These are phyloP conservation scores for Smallanthus sonchifolius DNA, from an alignment of 129 eudicot species.

Conservation along the genomic window DNA sequence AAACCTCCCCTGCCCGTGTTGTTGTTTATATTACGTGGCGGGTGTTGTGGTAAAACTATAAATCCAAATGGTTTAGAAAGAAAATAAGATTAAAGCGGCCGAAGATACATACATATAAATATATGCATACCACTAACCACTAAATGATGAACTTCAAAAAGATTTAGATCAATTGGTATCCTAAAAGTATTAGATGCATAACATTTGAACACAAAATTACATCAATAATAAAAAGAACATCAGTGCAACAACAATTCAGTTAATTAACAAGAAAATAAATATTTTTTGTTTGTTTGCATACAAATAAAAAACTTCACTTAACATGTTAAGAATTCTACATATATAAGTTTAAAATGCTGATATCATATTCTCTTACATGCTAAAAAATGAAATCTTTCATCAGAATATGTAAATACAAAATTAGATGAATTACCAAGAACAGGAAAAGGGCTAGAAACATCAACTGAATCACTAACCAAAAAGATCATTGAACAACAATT, in stretches of 20 bases:
- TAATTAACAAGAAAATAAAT: slow-evolving; percentile 5
- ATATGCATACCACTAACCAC: neutral
- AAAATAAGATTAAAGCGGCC: neutral
- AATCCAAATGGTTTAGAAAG: neutral
- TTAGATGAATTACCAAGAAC: slow-evolving; percentile 59
- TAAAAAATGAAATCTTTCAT: neutral
- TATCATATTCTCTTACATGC: too few species aligned
- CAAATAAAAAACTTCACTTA: neutral
- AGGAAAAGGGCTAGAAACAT: slow-evolving; percentile 57
- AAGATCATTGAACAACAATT: neutral
- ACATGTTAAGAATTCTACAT: too few species aligned
- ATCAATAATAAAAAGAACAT: slow-evolving; percentile 13
- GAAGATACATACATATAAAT: neutral
- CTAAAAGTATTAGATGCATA: too few species aligned
- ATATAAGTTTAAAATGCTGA: too few species aligned
- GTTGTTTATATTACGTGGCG: slow-evolving; percentile 52
- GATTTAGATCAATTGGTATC: too few species aligned
- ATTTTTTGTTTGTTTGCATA: slow-evolving; percentile 6
- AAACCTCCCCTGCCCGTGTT: slow-evolving; percentile 58
- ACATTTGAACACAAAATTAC: neutral
- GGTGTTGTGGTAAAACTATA: slow-evolving; percentile 69
- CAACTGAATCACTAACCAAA: slow-evolving; percentile 7
- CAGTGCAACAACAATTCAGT: neutral
- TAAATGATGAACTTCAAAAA: too few species aligned
- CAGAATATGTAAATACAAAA: neutral